Base-by-base conservation (phyloP, 2,329 filamentous ascomycete species). In the Rhinocladiella similis region DNA sequence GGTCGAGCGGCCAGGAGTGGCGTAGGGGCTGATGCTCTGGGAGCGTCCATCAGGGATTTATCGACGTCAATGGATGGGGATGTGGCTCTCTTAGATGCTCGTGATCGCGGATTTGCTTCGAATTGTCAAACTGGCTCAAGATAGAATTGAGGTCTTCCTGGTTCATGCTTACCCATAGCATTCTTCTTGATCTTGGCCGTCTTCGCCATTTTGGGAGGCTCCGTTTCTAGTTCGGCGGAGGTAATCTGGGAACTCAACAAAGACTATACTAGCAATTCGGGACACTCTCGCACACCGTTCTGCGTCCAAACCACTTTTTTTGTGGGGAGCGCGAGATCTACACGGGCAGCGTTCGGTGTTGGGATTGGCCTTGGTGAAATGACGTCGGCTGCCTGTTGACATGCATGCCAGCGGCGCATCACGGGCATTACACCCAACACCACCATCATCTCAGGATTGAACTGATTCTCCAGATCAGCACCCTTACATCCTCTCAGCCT, bases 71-170 rank as follows among this genome's bases (percentile, higher is more conserved):
- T 70, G 51, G 79, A 79, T 18, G 83, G 83, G 5, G 81, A 83
- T 51, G 73, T 75, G 59, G 77, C 82, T 64, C 83, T 77, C 61
- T 82, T 79, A 36, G 82, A 81, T 53, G 83, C 82, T 54, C 83
- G 82, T 48, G 83, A 85, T 66, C 81, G 81, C 14, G 81, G 80
- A 47, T 77, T 73, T 56, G 75, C 81, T 84, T 59, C 41, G n/a
- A 14, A 18, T 39, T 22, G 43, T 52, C 19, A 27, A 16, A 22
- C n/a, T 5, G 45, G 29, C 20, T 47, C n/a, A 38, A 27, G 7
- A 14, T 38, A n/a, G 35, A 35, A 25, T 38, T 43, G 45, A n/a
- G 4, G 18, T 27, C 22, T 16, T 47, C 7, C n/a, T 47, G 29
- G 10, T 33, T 33, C 29, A 33, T 33, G 10, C 16, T 16, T 22